A percentile compares a stretch with the other conserved stretches of the same genome.
phyloP scores from a whole-genome alignment of 495 filamentous ascomycete genomes.

The Trichoderma gamsii region DNA sequence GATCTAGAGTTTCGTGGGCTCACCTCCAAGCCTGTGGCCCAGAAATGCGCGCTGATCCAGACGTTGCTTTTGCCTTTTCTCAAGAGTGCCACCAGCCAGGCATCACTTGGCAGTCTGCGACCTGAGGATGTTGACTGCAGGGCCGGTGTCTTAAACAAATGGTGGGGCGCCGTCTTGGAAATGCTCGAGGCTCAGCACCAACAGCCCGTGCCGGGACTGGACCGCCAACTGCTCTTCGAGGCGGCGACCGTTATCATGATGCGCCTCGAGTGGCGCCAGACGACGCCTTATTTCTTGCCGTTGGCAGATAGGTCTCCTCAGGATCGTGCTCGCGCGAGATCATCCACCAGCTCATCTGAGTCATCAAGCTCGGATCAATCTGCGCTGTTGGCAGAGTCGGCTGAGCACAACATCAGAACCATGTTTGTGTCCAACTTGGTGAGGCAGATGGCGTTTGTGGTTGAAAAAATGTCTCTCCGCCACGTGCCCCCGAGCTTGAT shows the following conservation, averaged over 20 bases:
- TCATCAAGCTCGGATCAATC: slow-evolving; percentile 52
- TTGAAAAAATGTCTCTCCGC: slow-evolving; percentile 85
- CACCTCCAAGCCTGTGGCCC: slow-evolving; percentile 59
- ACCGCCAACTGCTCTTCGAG: slow-evolving; percentile 73
- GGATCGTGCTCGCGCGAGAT: slow-evolving; percentile 33
- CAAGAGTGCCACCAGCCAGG: slow-evolving; percentile 60
- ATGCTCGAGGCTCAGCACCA: slow-evolving; percentile 62
- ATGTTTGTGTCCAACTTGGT: slow-evolving; percentile 83
- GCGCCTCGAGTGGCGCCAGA: slow-evolving; percentile 81
- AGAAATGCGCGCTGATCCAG: slow-evolving; percentile 77
- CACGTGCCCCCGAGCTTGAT: slow-evolving; percentile 89
- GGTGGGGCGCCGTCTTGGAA: slow-evolving; percentile 89
- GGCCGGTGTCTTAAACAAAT: slow-evolving; percentile 79
- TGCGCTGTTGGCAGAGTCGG: slow-evolving; percentile 79
- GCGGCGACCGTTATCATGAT: slow-evolving; percentile 85
- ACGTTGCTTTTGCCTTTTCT: slow-evolving; percentile 80
- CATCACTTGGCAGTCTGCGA: slow-evolving; percentile 55
- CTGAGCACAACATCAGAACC: slow-evolving; percentile 89
- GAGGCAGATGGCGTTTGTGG: slow-evolving; percentile 79
- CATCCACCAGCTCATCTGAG: slow-evolving; percentile 38
- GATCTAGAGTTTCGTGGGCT: slow-evolving; percentile 85
- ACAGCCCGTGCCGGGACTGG: slow-evolving; percentile 33
- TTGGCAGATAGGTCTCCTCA: slow-evolving; percentile 43
- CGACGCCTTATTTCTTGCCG: slow-evolving; percentile 58
- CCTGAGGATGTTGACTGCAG: slow-evolving; percentile 85